phyloP scores from a whole-genome alignment of 2,329 filamentous ascomycete species.

The Thelonectria discophora region DNA sequence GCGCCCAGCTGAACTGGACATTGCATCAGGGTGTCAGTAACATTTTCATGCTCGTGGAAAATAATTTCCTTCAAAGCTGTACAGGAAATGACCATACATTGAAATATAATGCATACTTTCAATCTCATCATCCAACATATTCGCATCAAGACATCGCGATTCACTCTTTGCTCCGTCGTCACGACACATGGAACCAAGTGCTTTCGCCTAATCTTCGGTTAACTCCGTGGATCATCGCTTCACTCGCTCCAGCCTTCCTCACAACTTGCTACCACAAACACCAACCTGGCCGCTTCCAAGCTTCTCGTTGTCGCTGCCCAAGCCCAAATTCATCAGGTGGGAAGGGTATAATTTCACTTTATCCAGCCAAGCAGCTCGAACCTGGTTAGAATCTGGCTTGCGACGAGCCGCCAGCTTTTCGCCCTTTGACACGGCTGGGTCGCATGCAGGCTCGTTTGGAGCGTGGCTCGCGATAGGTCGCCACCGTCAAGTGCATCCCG shows the following conservation, averaged over 20 bases:
- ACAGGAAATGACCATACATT: too few relatives aligned
- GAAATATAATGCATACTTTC: too few relatives aligned
- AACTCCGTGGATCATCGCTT: constrained; percentile 20
- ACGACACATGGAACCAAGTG: not conserved
- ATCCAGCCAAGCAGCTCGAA: not conserved
- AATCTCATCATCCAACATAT: too few relatives aligned
- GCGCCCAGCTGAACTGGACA: too few relatives aligned
- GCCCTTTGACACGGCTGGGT: not conserved
- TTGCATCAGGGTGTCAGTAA: too few relatives aligned
- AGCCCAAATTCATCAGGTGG: not conserved
- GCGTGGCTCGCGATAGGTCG: not conserved
- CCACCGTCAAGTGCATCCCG: not conserved
- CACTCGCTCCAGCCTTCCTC: constrained; percentile 13
- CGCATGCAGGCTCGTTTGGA: not conserved
- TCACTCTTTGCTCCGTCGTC: too few relatives aligned
- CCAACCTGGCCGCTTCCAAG: not conserved
- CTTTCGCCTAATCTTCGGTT: constrained; percentile 40
- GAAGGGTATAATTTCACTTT: not conserved
- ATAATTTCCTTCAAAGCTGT: too few relatives aligned
- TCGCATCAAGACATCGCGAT: too few relatives aligned
- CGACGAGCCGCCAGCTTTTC: not conserved
- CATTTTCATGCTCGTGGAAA: too few relatives aligned
- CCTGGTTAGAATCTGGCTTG: not conserved
- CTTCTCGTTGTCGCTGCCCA: not conserved
- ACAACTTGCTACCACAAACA: not conserved